Conservation (phyloP, 208 protist genomes). For the Angomonas ambiguus region DNA sequence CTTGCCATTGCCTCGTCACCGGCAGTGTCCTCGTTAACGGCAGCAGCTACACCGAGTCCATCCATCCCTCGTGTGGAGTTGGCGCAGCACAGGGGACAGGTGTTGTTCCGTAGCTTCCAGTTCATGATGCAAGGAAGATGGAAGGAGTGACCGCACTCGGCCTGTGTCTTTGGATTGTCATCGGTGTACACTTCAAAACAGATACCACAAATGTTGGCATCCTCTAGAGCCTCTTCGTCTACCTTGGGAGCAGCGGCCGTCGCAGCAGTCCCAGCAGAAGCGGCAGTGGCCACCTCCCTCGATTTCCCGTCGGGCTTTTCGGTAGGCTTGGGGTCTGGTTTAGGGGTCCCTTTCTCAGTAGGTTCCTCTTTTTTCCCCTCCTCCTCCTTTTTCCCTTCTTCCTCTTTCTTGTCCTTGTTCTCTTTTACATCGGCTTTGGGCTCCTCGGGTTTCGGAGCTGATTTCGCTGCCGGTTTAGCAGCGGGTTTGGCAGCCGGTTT, state of each 20-base stretch:
- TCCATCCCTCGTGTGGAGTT: conserved; percentile 45
- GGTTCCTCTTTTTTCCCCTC: background rate
- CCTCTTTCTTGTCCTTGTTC: background rate
- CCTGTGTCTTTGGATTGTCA: conserved; percentile 57
- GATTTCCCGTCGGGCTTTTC: conserved; percentile 35
- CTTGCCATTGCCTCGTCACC: conserved; percentile 28
- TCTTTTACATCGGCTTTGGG: background rate
- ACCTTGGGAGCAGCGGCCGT: no score
- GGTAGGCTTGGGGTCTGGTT: background rate
- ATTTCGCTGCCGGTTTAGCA: no score
- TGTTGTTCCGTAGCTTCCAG: conserved; percentile 79
- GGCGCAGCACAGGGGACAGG: conserved; percentile 64
- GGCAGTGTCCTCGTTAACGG: background rate
- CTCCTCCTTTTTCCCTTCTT: conserved; percentile 3
- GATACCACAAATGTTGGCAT: no score
- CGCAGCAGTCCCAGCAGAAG: no score
- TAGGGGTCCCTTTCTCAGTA: background rate
- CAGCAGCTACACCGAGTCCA: conserved; percentile 8
- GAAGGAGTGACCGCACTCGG: conserved; percentile 63
- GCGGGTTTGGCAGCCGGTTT: no score
- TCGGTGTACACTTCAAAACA: conserved; percentile 60
- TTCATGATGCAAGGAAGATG: conserved; percentile 63
- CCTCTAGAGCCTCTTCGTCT: no score
- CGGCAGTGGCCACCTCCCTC: no score
- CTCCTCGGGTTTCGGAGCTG: no score